These are phyloP conservation scores for Trichoderma citrinoviride DNA, from an alignment of 2,329 filamentous ascomycete genomes.

Conservation along the genomic window DNA sequence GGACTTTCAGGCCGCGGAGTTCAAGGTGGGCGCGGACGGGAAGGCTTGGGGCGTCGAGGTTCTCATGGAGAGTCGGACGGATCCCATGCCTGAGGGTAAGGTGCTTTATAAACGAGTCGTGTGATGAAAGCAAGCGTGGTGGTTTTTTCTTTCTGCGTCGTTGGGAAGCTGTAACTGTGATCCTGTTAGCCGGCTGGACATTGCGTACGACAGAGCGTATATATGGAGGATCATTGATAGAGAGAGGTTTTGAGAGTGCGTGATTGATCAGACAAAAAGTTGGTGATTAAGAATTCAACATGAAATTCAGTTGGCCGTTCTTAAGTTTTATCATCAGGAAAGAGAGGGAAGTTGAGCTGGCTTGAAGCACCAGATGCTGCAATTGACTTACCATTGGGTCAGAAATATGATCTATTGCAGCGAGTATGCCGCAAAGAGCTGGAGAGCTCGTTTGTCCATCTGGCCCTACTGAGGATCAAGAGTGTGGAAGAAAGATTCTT, in stretches of 20 bases:
- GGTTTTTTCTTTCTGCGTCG: too few species aligned
- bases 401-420: neutral
- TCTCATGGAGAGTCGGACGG: neutral
- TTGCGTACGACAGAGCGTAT: neutral
- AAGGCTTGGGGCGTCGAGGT: conserved; percentile 17
- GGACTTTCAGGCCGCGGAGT: conserved; percentile 23
- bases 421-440: neutral
- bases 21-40: conserved; percentile 17
- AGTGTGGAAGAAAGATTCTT: neutral
- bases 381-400: conserved; percentile 6
- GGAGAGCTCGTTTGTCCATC: neutral
- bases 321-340: conserved; percentile 59
- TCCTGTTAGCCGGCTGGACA: conserved; percentile 28
- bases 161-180: conserved; percentile 17
- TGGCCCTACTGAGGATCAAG: neutral
- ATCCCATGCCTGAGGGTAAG: conserved; percentile 22
- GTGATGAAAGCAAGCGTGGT: neutral
- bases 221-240: neutral
- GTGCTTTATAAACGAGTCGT: conserved; percentile 22
- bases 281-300: conserved; percentile 59
- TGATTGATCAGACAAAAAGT: conserved; percentile 65
- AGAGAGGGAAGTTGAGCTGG: conserved; percentile 5
- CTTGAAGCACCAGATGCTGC: conserved; percentile 8
- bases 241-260: conserved; percentile 18
- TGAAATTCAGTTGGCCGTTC: conserved; percentile 64